Percentiles rank a stretch among this genome's conserved stretches.
Conservation (phyloP, 2,329 filamentous ascomycete species). For the Aureobasidium zeae region DNA sequence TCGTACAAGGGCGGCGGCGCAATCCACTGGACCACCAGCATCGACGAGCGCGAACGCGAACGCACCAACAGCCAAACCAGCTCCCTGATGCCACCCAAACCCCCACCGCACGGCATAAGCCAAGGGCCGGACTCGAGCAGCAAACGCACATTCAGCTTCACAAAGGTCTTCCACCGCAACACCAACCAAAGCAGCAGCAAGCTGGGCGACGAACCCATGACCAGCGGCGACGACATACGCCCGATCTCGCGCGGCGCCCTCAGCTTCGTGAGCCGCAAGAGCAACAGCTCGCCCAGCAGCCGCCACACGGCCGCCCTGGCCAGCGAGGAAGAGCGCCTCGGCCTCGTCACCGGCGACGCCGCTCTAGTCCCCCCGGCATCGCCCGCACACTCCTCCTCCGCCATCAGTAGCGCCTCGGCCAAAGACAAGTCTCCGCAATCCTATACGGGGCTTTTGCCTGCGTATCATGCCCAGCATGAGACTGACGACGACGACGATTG, state of each 20-base stretch:
- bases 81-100: constrained; percentile 43
- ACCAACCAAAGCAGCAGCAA: too few relatives aligned
- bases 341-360: constrained; percentile 29
- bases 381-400: constrained; percentile 9
- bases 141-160: constrained; percentile 64
- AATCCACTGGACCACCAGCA: constrained; percentile 40
- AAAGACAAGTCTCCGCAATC: background rate
- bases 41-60: constrained; percentile 29
- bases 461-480: too few relatives aligned
- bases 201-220: constrained; percentile 19
- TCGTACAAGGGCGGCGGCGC: constrained; percentile 32
- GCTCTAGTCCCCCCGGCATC: too few relatives aligned
- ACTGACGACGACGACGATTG: constrained; percentile 27
- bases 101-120: constrained; percentile 47
- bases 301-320: constrained; percentile 12
- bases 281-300: background rate
- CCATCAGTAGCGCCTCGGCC: background rate
- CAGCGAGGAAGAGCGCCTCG: constrained; percentile 32
- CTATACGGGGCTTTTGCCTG: constrained; percentile 4
- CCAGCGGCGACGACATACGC: constrained; percentile 22
- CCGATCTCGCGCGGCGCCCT: constrained; percentile 28
- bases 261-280: constrained; percentile 16
- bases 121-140: constrained; percentile 17
- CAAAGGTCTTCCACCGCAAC: constrained; percentile 64
- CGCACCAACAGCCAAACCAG: constrained; percentile 35